Conservation (phyloP, 495 filamentous ascomycete genomes). For the Annulohypoxylon bovei region DNA sequence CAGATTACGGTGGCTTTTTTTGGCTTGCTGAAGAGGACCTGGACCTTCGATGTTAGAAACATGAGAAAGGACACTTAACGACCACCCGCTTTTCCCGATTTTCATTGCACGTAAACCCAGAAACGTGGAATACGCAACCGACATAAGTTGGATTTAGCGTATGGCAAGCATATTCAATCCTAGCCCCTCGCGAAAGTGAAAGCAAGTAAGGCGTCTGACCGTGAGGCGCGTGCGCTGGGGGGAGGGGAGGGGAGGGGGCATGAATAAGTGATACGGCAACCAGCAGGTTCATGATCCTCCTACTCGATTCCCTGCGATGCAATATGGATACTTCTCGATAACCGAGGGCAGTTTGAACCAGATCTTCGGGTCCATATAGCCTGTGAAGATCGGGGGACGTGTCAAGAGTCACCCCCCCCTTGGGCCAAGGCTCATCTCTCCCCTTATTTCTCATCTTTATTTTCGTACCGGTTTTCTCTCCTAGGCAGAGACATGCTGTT, state of each 20-base stretch:
- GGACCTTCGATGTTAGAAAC: not conserved
- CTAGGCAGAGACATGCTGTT: not conserved
- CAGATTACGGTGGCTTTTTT: conserved; percentile 1
- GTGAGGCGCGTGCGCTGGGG: not conserved
- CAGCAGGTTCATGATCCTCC: not conserved
- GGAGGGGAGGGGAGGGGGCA: not conserved
- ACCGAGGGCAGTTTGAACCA: conserved; percentile 45
- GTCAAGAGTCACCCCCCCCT: not conserved
- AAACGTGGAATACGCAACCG: not conserved
- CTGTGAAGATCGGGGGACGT: conserved; percentile 33
- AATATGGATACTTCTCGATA: conserved; percentile 40
- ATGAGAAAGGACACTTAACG: not conserved
- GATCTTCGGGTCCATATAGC: conserved; percentile 43
- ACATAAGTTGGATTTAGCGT: not conserved
- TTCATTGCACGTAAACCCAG: not conserved
- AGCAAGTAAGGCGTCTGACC: not conserved
- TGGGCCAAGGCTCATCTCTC: too few relatives aligned
- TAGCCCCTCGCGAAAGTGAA: not conserved
- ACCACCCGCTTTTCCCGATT: conserved; percentile 19
- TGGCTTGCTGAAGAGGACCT: conserved; percentile 6
- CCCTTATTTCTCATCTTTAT: not conserved
- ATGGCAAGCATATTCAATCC: not conserved
- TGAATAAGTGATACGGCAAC: not conserved
- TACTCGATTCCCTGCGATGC: not conserved
- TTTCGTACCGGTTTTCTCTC: not conserved